These are phyloP conservation scores for Mycena epipterygia DNA, from an alignment of 768 basidiomycete genomes.

Conservation along the genomic window DNA sequence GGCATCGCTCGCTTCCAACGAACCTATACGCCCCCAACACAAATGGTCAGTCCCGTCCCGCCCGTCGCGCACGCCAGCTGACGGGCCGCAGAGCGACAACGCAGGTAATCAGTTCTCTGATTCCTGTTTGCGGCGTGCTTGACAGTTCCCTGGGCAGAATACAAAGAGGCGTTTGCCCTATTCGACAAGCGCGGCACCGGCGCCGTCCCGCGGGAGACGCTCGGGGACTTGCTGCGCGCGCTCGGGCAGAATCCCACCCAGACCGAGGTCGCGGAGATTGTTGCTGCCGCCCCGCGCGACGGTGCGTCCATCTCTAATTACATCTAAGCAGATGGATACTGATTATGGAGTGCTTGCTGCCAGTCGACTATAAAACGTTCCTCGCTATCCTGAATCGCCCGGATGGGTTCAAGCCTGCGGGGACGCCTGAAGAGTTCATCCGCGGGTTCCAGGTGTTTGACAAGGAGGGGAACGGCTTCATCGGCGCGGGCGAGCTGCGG, in stretches of 20 bases:
- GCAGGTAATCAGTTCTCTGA: constrained; percentile 51
- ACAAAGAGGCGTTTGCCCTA: constrained; percentile 97
- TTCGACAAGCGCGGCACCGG: constrained; percentile 98
- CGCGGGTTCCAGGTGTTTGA: constrained; percentile 99
- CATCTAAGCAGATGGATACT: constrained; percentile 41
- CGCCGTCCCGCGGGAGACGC: constrained; percentile 85
- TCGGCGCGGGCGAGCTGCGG: constrained; percentile 91
- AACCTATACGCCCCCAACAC: background rate
- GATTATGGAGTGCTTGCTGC: background rate
- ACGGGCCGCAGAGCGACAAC: constrained; percentile 60
- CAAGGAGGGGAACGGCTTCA: constrained; percentile 93
- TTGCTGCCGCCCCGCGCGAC: constrained; percentile 78
- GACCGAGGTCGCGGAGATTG: constrained; percentile 92
- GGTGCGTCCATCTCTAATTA: constrained; percentile 56
- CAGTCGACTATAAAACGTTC: constrained; percentile 94
- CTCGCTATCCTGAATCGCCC: constrained; percentile 92
- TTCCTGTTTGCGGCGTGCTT: constrained; percentile 1
- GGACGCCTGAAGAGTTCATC: constrained; percentile 98
- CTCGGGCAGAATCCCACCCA: constrained; percentile 99
- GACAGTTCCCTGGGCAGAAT: constrained; percentile 66
- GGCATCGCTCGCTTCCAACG: background rate
- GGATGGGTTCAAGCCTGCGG: constrained; percentile 97
- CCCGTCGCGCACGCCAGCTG: background rate
- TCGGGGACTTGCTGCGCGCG: constrained; percentile 94
- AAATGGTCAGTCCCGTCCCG: constrained; percentile 15